phyloP scores from a whole-genome alignment of 2,329 filamentous ascomycete genomes.

The Daldinia eschscholtzii region DNA sequence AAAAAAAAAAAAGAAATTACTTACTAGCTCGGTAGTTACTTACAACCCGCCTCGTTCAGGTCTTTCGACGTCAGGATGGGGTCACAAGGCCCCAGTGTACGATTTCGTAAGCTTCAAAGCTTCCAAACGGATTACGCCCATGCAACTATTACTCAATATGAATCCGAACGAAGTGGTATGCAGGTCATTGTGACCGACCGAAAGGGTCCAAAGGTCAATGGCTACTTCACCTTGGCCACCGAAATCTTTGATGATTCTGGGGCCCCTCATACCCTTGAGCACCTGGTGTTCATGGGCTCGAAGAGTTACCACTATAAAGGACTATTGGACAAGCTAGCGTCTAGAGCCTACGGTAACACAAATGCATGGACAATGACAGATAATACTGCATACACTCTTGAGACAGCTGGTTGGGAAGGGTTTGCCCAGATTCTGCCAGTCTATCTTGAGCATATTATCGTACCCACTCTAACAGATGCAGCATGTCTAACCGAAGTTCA shows the following conservation, averaged over 20 bases:
- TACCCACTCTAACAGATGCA: conserved; percentile 92
- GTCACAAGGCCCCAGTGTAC: conserved; percentile 61
- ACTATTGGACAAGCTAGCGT: conserved; percentile 92
- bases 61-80: conserved; percentile 64
- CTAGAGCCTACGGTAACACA: conserved; percentile 90
- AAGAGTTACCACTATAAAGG: conserved; percentile 95
- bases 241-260: conserved; percentile 98
- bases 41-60: conserved; percentile 39
- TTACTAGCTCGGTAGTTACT: conserved; percentile 34
- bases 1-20: neutral
- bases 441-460: conserved; percentile 92
- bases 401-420: conserved; percentile 96
- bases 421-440: conserved; percentile 95
- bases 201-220: conserved; percentile 93
- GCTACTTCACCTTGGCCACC: conserved; percentile 94
- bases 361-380: conserved; percentile 98
- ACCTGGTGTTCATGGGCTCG: conserved; percentile 89
- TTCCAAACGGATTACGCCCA: conserved; percentile 93
- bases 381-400: conserved; percentile 94
- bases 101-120: conserved; percentile 86
- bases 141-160: conserved; percentile 92
- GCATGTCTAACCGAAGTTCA: conserved; percentile 96
- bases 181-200: conserved; percentile 92
- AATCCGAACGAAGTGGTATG: conserved; percentile 94
- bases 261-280: conserved; percentile 87